These are phyloP conservation scores for Leishmania gerbilli DNA, from an alignment of 208 protist genomes.

Conservation along the genomic window DNA sequence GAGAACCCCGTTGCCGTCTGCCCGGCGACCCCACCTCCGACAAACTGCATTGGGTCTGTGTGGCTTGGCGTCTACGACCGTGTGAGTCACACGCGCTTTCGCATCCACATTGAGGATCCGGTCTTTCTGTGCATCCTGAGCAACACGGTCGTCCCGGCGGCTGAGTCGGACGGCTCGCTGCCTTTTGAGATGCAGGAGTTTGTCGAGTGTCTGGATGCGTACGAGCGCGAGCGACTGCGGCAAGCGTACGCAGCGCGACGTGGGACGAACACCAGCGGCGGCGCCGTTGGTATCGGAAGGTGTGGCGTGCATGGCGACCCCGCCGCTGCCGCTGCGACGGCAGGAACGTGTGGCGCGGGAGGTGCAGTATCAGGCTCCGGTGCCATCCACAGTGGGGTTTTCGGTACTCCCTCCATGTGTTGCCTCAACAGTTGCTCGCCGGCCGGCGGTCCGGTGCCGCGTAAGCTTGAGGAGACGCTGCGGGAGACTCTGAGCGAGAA, in stretches of 20 bases:
- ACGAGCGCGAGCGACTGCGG: conserved; percentile 25
- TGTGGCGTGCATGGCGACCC: neutral
- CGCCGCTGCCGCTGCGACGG: neutral
- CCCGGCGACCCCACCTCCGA: neutral
- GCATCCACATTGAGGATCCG: conserved; percentile 27
- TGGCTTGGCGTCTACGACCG: conserved; percentile 33
- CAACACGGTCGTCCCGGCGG: conserved; percentile 19
- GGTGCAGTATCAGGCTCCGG: neutral
- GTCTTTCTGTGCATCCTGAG: conserved; percentile 22
- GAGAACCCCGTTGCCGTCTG: neutral
- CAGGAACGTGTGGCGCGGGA: neutral
- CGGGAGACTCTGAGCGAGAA: conserved; percentile 25
- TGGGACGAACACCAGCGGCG: conserved; percentile 15
- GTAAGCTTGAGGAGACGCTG: conserved; percentile 20
- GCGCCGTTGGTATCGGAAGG: conserved; percentile 1
- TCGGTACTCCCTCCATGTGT: neutral
- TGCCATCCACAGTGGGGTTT: neutral
- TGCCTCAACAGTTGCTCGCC: neutral
- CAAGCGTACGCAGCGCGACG: conserved; percentile 15
- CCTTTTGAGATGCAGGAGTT: conserved; percentile 33
- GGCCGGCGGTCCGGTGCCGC: neutral
- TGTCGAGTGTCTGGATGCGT: conserved; percentile 25
- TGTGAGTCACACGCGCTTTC: conserved; percentile 18
- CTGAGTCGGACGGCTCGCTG: conserved; percentile 26
- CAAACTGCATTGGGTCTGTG: conserved; percentile 5